Base-by-base conservation (phyloP, 2,329 filamentous ascomycete species). In the Sporothrix variecibatus region DNA sequence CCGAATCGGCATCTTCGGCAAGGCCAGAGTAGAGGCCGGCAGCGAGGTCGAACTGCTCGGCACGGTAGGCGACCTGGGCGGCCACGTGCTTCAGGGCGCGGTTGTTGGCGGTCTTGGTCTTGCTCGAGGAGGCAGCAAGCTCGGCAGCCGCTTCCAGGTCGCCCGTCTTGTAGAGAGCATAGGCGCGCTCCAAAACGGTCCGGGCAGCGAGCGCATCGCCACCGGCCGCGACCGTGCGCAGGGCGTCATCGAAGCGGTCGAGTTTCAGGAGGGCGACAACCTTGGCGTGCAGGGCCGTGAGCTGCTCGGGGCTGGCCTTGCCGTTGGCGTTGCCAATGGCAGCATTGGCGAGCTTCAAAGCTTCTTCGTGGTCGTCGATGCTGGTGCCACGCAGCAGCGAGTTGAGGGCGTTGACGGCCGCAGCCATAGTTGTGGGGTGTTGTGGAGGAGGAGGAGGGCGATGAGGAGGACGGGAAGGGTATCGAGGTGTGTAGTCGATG, bases 111-210 rank as follows among this genome's bases (percentile, higher is more conserved):
- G 9, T 20, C 12, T 2, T 49, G n/a, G 38, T 15, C 15, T 77
- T 74, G 60, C 65, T 28, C 46, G 49, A 60, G 11, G 34, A 34
- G 34, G 34, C 34, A 34, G 34, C 79, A 20, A 84, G 76, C 1
- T 80, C 81, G 34, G 87, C 86, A 26, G 93, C 93, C 73, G 91
- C 90, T 26, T 87, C 84, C 0, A 94, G 87, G 76, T 90, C 86
- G 31, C 93, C 92, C 0, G 89, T 88, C 84, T 95, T 96, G 84
- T 96, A 97, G 26, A 95, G 86, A n/a, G 92, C 91, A 84, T 97
- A 97, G 1, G 92, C 89, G 80, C 91, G 91, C 81, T 95, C 93
- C 60, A 95, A 85, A 20, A 83, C 79, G 77, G 91, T 93, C 74
- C 83, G 83, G 53, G 87, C 84, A 80, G 91, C 88, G 74, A 95